Base-by-base conservation (phyloP, 345 rosid species). In the Euphorbia lathyris region DNA sequence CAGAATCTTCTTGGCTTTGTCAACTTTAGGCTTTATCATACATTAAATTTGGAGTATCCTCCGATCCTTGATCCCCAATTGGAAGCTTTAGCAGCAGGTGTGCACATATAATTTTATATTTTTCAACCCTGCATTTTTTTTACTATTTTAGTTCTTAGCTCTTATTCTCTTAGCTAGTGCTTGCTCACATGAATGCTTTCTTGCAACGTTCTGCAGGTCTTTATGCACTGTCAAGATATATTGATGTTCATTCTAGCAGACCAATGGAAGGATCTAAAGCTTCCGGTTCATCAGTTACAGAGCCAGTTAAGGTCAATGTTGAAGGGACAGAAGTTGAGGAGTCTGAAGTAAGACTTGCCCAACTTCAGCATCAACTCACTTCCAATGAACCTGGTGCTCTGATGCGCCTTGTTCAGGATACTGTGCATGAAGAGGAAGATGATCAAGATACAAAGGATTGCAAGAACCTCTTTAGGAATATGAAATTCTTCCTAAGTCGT, bases 21-120 rank as follows among this genome's bases (percentile, higher is more conserved):
- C 67, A 90, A 92, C 82, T 90, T 86, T 66, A 88, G 84, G 86
- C 86, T 92, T 38, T 92, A 96, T 75, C 92, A 86, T 80, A 82
- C 91, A 57, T 69, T 96, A 57, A 86, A 83, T 79, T 90, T 92
- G 73, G 89, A 83, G 58, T 95, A 90, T 79, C 99, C 98, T 3
- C 99, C 98, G 16, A 86, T 92, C 66, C 90, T 92, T 78, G 99
- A 95, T 83, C 82, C 92, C 69, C 81, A 82, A 53, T 71, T 95
- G 84, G 98, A 90, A 80, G 94, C 99, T 78, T 80, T 91, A 71
- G 96, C 98, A 38, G 93, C 91, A 76, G 98, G 99, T 88, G 74
- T 72, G 74, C 27, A 68, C 58, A 45, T 45, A n/a, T 47, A 26
- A 9, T 52, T 60, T 34, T 58, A 11, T 58, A 5, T 34, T 40